phyloP scores from a whole-genome alignment of 331 rosid species.

The Pyrus hybrid region DNA sequence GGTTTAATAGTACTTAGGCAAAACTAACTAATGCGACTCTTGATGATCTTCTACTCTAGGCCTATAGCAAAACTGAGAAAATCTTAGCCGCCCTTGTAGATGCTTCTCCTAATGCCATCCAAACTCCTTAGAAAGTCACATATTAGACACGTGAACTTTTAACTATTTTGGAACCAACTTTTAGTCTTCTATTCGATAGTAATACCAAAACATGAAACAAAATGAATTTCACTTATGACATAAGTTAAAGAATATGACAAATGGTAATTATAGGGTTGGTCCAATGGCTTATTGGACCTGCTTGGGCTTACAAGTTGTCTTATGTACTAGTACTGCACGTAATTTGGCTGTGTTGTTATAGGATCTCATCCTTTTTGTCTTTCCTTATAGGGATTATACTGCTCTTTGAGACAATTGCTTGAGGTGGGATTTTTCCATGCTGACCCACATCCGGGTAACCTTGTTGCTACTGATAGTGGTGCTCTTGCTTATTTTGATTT shows the following conservation, averaged over 20 bases:
- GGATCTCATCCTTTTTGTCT: slow-evolving; percentile 10
- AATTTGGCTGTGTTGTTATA: background rate
- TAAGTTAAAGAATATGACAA: background rate
- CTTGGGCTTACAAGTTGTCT: background rate
- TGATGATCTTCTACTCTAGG: background rate
- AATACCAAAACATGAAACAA: background rate
- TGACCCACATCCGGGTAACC: slow-evolving; percentile 99
- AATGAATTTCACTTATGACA: background rate
- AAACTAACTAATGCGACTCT: background rate
- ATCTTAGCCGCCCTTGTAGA: background rate
- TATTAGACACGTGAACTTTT: background rate
- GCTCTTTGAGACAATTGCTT: slow-evolving; percentile 92
- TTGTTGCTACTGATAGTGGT: slow-evolving; percentile 71
- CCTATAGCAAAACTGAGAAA: background rate
- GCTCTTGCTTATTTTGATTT: slow-evolving; percentile 91
- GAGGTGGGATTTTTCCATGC: slow-evolving; percentile 96
- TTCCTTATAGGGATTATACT: slow-evolving; percentile 66
- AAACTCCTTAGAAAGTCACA: background rate
- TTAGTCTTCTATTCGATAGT: background rate
- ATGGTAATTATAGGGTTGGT: background rate
- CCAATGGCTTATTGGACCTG: background rate
- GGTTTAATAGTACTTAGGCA: background rate
- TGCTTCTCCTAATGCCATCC: background rate
- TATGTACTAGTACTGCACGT: background rate
- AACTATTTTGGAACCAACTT: background rate